Conservation (phyloP, 2,329 filamentous ascomycete genomes). For the Colletotrichum euphorbiae region DNA sequence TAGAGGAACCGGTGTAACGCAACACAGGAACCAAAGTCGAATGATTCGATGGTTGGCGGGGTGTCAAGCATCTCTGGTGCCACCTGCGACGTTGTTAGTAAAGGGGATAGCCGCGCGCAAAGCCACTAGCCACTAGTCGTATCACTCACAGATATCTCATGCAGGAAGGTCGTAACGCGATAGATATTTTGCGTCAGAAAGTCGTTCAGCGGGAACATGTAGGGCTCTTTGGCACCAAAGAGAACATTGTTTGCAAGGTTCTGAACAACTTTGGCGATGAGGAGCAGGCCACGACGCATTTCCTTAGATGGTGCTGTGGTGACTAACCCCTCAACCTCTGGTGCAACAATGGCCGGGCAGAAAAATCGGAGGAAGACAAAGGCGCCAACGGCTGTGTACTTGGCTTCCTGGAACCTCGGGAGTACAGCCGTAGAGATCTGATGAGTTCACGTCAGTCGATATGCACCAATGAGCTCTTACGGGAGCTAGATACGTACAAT, state of each 20-base stretch:
- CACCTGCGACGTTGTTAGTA: slow-evolving; percentile 49
- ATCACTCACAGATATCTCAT: slow-evolving; percentile 71
- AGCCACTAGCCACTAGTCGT: slow-evolving; percentile 36
- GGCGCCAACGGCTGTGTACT: slow-evolving; percentile 77
- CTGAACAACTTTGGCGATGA: slow-evolving; percentile 79
- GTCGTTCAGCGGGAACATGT: slow-evolving; percentile 78
- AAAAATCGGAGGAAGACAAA: slow-evolving; percentile 80
- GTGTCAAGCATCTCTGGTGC: slow-evolving; percentile 60
- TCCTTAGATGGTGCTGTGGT: slow-evolving; percentile 71
- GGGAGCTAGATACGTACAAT: slow-evolving; percentile 62
- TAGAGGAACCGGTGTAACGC: slow-evolving; percentile 76
- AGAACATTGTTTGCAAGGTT: slow-evolving; percentile 79
- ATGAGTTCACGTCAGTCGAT: slow-evolving; percentile 33
- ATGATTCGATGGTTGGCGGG: slow-evolving; percentile 60
- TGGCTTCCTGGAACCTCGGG: slow-evolving; percentile 73
- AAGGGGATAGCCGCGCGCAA: neutral
- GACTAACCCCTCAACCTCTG: slow-evolving; percentile 75
- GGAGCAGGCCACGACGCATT: slow-evolving; percentile 74
- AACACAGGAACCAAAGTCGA: slow-evolving; percentile 78
- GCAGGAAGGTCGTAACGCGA: slow-evolving; percentile 73
- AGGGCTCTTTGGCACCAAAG: slow-evolving; percentile 78
- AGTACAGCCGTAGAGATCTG: slow-evolving; percentile 73
- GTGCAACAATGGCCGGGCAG: slow-evolving; percentile 77
- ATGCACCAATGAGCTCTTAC: neutral
- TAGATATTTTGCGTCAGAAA: slow-evolving; percentile 78